Evolutionary conservation across 75 land plant species (phyloP).

Genomic region (Selaginella moellendorffii): DNA sequence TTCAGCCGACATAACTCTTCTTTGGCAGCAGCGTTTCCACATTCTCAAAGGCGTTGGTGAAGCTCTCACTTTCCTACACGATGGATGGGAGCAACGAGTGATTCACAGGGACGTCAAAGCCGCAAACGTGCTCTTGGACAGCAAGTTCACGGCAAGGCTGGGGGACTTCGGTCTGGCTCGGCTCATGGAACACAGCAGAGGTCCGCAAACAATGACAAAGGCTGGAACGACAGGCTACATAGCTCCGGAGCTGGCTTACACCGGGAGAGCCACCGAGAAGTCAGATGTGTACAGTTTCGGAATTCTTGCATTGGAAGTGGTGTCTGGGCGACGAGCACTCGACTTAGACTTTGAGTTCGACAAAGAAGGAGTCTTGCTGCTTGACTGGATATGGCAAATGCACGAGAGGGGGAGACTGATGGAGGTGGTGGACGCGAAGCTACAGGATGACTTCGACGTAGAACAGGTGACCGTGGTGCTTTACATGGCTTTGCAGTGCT

Average conservation of each 20-base stretch:
- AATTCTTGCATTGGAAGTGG: neutral
- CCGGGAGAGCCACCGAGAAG: slow-evolving; percentile 2
- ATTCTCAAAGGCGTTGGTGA: slow-evolving; percentile 3
- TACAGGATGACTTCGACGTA: neutral
- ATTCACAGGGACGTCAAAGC: slow-evolving; percentile 6
- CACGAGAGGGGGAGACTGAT: neutral
- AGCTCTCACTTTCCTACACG: neutral
- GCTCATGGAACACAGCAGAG: neutral
- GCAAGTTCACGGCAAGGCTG: slow-evolving; percentile 1
- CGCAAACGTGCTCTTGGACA: slow-evolving; percentile 2
- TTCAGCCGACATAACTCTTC: neutral
- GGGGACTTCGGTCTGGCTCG: slow-evolving; percentile 6
- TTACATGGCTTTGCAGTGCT: neutral
- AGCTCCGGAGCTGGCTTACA: slow-evolving; percentile 6
- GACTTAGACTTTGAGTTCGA: neutral
- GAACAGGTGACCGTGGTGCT: neutral
- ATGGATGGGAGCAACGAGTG: slow-evolving; percentile 3
- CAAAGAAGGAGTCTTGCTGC: neutral
- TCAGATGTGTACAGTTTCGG: slow-evolving; percentile 10
- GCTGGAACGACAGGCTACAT: slow-evolving; percentile 4
- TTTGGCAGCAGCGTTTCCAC: neutral
- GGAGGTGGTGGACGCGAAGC: neutral
- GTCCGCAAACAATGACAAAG: slow-evolving; percentile 1
- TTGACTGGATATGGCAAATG: slow-evolving; percentile 1
- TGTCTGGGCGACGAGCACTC: neutral